These are phyloP conservation scores for Vanilla planifolia DNA, from an alignment of 106 monocot genomes.

Conservation along the genomic window DNA sequence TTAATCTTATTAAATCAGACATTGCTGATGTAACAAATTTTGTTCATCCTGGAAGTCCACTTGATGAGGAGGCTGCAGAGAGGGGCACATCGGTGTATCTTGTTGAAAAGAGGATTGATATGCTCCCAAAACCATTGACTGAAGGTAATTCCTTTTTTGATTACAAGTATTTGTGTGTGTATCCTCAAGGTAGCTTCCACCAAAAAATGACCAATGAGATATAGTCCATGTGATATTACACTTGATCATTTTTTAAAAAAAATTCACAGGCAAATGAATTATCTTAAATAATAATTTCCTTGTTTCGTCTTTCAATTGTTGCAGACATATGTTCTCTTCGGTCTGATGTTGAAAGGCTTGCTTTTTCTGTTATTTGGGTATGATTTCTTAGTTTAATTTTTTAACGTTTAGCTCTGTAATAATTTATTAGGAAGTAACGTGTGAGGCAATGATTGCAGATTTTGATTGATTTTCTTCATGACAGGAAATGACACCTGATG, in stretches of 20 bases:
- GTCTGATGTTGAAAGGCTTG: conserved; percentile 90
- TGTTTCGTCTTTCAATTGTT: conserved; percentile 9
- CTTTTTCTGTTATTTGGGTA: conserved; percentile 99
- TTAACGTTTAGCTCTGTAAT: background rate
- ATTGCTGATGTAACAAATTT: conserved; percentile 99
- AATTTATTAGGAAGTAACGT: background rate
- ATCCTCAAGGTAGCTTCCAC: background rate
- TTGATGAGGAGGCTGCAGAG: conserved; percentile 90
- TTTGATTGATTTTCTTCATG: conserved; percentile 2
- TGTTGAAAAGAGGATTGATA: conserved; percentile 94
- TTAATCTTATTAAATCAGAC: conserved; percentile 52
- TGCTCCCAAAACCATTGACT: conserved; percentile 98
- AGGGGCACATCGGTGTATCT: conserved; percentile 99
- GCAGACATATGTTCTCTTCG: conserved; percentile 97
- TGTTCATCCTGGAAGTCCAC: conserved; percentile 89
- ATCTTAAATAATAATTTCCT: background rate
- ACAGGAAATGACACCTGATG: conserved; percentile 95
- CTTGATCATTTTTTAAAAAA: background rate
- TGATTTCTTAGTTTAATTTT: conserved; percentile 3
- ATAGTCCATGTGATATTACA: background rate
- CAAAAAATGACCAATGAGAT: no score
- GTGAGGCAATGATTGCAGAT: background rate
- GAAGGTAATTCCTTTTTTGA: conserved; percentile 55
- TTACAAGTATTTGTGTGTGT: background rate
- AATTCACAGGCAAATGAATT: no score